These are phyloP conservation scores for Auricularia heimuer DNA, from an alignment of 768 basidiomycete species.

Conservation along the genomic window DNA sequence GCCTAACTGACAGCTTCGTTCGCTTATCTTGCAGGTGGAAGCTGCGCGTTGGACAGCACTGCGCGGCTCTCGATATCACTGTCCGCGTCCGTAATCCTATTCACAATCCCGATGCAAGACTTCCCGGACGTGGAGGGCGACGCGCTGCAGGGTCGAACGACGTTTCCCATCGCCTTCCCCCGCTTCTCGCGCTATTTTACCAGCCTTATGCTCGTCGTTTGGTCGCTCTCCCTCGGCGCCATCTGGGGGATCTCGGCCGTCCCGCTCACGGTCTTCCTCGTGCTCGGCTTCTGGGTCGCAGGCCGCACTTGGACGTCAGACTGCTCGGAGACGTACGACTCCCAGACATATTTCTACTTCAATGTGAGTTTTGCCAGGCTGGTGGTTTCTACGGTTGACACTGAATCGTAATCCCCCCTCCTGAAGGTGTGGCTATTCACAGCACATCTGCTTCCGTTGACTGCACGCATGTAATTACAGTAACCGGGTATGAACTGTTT, in stretches of 20 bases:
- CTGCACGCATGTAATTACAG: too few relatives aligned
- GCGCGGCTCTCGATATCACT: not conserved
- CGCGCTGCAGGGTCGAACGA: conserved; percentile 13
- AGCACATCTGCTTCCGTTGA: too few relatives aligned
- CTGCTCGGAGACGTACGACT: too few relatives aligned
- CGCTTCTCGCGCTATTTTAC: conserved; percentile 10
- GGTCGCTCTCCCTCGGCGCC: conserved; percentile 6
- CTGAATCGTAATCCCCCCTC: too few relatives aligned
- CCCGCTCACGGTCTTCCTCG: conserved; percentile 2
- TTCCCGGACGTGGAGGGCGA: conserved; percentile 19
- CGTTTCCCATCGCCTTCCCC: conserved; percentile 16
- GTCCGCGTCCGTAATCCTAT: conserved; percentile 14
- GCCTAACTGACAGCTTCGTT: too few relatives aligned
- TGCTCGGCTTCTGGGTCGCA: conserved; percentile 18
- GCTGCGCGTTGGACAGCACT: not conserved
- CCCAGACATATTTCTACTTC: too few relatives aligned
- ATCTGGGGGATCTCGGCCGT: conserved; percentile 4
- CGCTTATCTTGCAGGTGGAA: too few relatives aligned
- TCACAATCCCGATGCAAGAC: conserved; percentile 18
- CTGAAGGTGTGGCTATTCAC: too few relatives aligned
- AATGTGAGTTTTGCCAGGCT: too few relatives aligned
- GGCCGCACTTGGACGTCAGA: too few relatives aligned
- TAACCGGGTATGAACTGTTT: too few relatives aligned
- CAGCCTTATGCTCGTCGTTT: conserved; percentile 3
- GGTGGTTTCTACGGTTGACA: too few relatives aligned